These are phyloP conservation scores for Podaxis sp. DNA, from an alignment of 768 basidiomycete genomes.

Conservation along the genomic window DNA sequence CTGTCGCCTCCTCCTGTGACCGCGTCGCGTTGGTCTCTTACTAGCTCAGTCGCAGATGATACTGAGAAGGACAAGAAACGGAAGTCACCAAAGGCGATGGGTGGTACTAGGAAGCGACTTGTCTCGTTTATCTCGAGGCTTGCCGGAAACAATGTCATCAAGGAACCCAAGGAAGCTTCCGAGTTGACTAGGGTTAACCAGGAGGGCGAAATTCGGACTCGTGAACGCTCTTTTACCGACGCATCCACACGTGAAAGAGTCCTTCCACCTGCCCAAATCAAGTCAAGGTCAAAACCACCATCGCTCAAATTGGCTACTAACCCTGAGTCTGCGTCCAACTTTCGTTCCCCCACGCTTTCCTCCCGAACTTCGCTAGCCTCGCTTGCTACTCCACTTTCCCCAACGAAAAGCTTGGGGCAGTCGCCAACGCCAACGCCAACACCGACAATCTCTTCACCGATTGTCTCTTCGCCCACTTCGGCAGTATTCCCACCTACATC, in stretches of 20 bases:
- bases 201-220: neutral
- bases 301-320: neutral
- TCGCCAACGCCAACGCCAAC: neutral
- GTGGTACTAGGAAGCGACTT: constrained; percentile 11
- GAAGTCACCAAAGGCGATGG: neutral
- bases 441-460: neutral
- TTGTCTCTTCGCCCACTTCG: neutral
- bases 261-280: neutral
- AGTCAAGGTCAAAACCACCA: constrained; percentile 3
- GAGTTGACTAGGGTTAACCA: neutral
- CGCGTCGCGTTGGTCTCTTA: constrained; percentile 10
- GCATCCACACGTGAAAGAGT: neutral
- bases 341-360: constrained; percentile 4
- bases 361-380: constrained; percentile 1
- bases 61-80: constrained; percentile 11
- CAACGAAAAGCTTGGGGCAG: neutral
- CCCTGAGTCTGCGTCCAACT: neutral
- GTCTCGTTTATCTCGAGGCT: constrained; percentile 13
- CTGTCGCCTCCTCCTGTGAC: constrained; percentile 7
- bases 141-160: neutral
- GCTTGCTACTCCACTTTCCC: neutral
- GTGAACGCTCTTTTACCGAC: neutral
- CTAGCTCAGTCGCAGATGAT: constrained; percentile 7
- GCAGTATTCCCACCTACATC: neutral
- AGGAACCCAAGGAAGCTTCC: neutral